Evolutionary conservation across 1,284 basidiomycete genomes (phyloP).

Genomic region (Tremellales sp.): DNA sequence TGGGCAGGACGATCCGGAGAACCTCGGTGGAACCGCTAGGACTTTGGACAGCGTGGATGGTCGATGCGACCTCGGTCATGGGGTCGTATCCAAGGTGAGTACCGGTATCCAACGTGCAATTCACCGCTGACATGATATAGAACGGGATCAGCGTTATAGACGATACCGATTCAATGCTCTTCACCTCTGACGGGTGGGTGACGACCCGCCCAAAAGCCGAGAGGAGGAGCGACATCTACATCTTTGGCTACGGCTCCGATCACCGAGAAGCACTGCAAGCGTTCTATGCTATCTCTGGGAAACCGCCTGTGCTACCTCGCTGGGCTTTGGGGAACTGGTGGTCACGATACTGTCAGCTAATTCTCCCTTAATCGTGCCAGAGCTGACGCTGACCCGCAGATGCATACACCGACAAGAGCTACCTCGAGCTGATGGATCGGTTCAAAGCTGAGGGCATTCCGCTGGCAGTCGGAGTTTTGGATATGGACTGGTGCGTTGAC

Average conservation of each 20-base stretch:
- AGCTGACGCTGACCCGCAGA: constrained; percentile 3
- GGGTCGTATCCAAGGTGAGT: constrained; percentile 17
- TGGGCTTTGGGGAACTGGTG: constrained; percentile 31
- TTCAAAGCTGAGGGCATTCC: constrained; percentile 25
- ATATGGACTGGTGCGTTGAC: constrained; percentile 23
- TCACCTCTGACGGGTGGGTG: constrained; percentile 20
- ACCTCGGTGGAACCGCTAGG: constrained; percentile 20
- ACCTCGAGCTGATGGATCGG: constrained; percentile 20
- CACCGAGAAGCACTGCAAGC: constrained; percentile 19
- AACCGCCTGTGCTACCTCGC: constrained; percentile 18
- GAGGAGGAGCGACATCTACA: constrained; percentile 14
- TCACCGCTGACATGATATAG: background rate
- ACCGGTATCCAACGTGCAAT: background rate
- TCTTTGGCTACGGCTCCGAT: constrained; percentile 22
- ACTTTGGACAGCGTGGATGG: constrained; percentile 23
- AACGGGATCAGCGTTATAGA: constrained; percentile 17
- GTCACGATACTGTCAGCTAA: constrained; percentile 17
- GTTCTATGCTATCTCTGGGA: constrained; percentile 15
- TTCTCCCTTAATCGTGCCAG: background rate
- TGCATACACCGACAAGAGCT: constrained; percentile 18
- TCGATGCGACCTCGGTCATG: constrained; percentile 14
- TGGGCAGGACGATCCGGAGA: constrained; percentile 2
- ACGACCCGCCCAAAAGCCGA: constrained; percentile 2
- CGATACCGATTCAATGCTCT: constrained; percentile 21
- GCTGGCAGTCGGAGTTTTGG: constrained; percentile 20